phyloP scores from a whole-genome alignment of 441 rosid genomes.

The Mallotus repandus region DNA sequence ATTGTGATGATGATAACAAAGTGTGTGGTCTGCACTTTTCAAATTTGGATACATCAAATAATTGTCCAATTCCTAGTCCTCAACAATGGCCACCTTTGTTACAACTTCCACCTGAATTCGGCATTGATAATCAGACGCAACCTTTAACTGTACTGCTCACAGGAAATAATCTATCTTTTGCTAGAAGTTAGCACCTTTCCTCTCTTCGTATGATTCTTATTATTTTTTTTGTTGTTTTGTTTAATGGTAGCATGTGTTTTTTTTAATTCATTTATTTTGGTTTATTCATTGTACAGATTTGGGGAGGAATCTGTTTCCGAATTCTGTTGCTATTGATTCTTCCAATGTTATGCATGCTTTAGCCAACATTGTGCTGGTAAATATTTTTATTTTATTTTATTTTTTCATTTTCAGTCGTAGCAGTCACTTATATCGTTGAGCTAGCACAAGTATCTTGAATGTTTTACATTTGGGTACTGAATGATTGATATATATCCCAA shows the following conservation, averaged over 20 bases:
- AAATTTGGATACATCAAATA: constrained; percentile 36
- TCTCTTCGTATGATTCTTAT: neutral
- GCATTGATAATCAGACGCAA: constrained; percentile 47
- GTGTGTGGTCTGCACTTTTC: constrained; percentile 61
- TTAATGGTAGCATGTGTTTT: neutral
- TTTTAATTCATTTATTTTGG: neutral
- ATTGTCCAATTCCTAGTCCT: constrained; percentile 57
- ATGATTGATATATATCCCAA: too few species aligned
- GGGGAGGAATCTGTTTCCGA: constrained; percentile 1
- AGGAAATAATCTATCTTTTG: constrained; percentile 64
- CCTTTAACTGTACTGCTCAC: constrained; percentile 66
- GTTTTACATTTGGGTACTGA: too few species aligned
- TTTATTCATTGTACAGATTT: neutral
- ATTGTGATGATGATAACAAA: constrained; percentile 10
- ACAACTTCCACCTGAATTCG: constrained; percentile 62
- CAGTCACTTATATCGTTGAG: too few species aligned
- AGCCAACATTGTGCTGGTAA: constrained; percentile 49
- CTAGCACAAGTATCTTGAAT: too few species aligned
- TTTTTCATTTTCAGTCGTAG: neutral
- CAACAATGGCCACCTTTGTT: constrained; percentile 75
- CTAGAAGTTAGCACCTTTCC: constrained; percentile 43
- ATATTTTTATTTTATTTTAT: constrained; percentile 21
- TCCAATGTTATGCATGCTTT: constrained; percentile 1
- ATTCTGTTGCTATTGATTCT: constrained; percentile 3
- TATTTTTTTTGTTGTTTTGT: neutral